These are phyloP conservation scores for Penicillium subrubescens DNA, from an alignment of 495 filamentous ascomycete genomes.

Conservation along the genomic window DNA sequence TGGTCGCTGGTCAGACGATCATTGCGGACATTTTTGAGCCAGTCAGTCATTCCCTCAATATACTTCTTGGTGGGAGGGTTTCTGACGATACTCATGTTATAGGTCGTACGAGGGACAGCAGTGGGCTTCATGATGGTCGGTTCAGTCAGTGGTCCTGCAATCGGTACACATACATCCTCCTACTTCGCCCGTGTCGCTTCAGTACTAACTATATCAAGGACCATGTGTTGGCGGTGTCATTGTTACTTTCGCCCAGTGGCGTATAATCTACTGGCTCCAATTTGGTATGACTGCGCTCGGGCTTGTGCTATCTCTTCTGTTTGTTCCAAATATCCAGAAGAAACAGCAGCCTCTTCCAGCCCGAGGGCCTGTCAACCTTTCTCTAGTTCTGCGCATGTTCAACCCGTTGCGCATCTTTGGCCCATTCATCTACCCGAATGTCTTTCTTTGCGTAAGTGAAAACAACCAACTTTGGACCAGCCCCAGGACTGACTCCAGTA, in stretches of 20 bases:
- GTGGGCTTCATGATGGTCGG: constrained; percentile 58
- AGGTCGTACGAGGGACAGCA: constrained; percentile 58
- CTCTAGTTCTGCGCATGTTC: constrained; percentile 32
- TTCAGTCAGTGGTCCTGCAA: constrained; percentile 56
- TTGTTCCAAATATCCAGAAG: constrained; percentile 39
- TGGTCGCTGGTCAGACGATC: constrained; percentile 51
- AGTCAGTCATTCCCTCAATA: constrained; percentile 22
- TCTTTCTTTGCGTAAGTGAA: constrained; percentile 41
- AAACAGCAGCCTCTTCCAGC: constrained; percentile 4
- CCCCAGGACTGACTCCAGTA: constrained; percentile 16
- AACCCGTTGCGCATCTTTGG: constrained; percentile 42
- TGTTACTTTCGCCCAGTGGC: constrained; percentile 58
- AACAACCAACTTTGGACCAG: background rate
- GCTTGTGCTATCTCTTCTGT: constrained; percentile 38
- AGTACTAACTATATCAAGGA: constrained; percentile 25
- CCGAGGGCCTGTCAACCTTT: constrained; percentile 7
- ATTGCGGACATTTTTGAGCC: constrained; percentile 51
- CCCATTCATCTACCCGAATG: constrained; percentile 42
- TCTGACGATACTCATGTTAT: constrained; percentile 8
- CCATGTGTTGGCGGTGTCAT: constrained; percentile 54
- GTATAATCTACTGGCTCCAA: constrained; percentile 62
- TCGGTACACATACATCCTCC: constrained; percentile 43
- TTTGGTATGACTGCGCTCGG: constrained; percentile 51
- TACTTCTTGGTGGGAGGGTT: background rate
- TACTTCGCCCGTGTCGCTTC: background rate